These are phyloP conservation scores for Curvularia eragrostidis DNA, from an alignment of 2,329 filamentous ascomycete species.

Conservation along the genomic window DNA sequence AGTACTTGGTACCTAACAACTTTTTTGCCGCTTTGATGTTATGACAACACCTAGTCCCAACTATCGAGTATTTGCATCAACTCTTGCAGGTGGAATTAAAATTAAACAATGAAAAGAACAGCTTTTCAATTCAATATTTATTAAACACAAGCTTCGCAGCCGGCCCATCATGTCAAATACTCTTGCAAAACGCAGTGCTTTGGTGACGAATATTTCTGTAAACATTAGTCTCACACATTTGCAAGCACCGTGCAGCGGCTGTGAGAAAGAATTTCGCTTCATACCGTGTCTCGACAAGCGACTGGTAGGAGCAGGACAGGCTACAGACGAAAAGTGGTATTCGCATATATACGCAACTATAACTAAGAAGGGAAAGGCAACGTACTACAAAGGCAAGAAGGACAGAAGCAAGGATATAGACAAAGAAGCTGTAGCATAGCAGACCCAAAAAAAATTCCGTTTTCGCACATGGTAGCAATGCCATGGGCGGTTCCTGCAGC, in stretches of 20 bases:
- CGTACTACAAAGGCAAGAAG: background rate
- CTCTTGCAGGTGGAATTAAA: no score
- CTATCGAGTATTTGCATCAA: no score
- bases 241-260: background rate
- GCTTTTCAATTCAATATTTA: no score
- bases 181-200: no score
- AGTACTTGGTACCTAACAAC: no score
- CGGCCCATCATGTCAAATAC: no score
- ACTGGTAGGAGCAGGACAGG: background rate
- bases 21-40: no score
- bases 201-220: background rate
- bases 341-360: background rate
- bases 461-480: background rate
- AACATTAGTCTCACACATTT: background rate
- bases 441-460: background rate
- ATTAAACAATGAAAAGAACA: no score
- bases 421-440: background rate
- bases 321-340: background rate
- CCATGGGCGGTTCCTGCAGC: constrained; percentile 5
- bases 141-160: no score
- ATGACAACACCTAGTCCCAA: no score
- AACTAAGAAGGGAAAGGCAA: background rate
- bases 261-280: background rate
- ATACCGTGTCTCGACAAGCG: background rate
- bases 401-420: background rate